Base-by-base conservation (phyloP, 2,329 filamentous ascomycete species). In the Geosmithia putterillii region DNA sequence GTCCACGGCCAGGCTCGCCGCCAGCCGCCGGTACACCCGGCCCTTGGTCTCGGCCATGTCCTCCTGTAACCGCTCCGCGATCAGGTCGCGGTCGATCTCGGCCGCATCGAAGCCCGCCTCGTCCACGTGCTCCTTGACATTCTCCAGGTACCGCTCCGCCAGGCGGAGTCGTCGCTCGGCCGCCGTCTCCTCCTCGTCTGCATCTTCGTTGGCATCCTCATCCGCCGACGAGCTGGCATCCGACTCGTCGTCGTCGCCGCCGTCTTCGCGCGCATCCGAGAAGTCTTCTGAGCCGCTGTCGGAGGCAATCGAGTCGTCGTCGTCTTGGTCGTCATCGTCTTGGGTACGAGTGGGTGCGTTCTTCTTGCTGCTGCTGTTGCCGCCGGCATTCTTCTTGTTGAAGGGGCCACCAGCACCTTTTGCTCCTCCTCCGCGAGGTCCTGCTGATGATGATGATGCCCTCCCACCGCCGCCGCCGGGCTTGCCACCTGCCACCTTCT, bases 11-110 rank as follows among this genome's bases (percentile, higher is more conserved):
- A 95, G 71, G 51, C 85, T 75, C 19, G 74, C 68, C 32, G 85
- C 84, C 52, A 98, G 76, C 58, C 79, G 77, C 42, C 87, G 77
- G 65, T 95, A 96, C 41, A 95, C 74, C 53, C 83, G 83, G 45
- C 92, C 92, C 66, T 95, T 95, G 44, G 79, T 78, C 65, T 95
- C 92, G 42, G 92, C 81, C 38, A 92, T 86, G 59, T 96, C 92
- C 64, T 95, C 87, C 62, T 90, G 81, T 53, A 98, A 68, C 52
- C 89, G 73, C 61, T 94, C 86, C 37, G 90, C 88, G 54, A 98
- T 89, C 53, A 95, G 67, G 57, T 98, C 92, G 46, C 83, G 75
- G 64, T 96, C 92, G 46, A 98, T 85, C 43, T 96, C 86, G 52
- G 83, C 88, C 7, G 92, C 92, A 63, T 98, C 88, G 57, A 96